Base-by-base conservation (phyloP, 2,329 filamentous ascomycete genomes). In the Phoma sp. region DNA sequence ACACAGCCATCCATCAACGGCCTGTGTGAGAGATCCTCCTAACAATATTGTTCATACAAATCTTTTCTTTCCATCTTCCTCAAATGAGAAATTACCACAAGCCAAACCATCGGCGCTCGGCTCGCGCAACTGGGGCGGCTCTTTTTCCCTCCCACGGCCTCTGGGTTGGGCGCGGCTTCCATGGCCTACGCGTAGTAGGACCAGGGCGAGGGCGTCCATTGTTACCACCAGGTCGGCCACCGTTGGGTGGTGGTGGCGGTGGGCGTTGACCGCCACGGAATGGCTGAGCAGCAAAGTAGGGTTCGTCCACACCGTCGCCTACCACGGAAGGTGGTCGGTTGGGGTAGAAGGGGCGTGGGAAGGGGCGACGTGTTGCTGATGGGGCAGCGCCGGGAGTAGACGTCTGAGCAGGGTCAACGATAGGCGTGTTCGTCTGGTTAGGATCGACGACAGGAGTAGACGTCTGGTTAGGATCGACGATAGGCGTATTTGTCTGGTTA, bases 291-390 rank as follows among this genome's bases (percentile, higher is more conserved):
- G 35, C 24, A 38, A 55, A 54, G 55, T 58, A 62, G 2, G 57
- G 57, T n/a, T 15, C 10, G 43, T 62, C 60, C 17, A 62, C 60
- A 15, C 60, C 57, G 37, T 62, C 60, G n/a, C 60, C 60, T 2
- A 45, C 55, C 39, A 46, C 51, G n/a, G 43, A 43, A 2, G 53
- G 57, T 13, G 43, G 41, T 10, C 43, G 53, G 25, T 35, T 35
- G 33, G 57, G 57, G 40, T 33, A 45, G 27, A 12, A 21, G 25
- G 50, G 48, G 9, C 22, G 24, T n/a, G 21, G 25, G 13, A 24
- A 12, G 15, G 45, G 39, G 12, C 9, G 29, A 17, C 13, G 37
- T n/a, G 29, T 32, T 17, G 43, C 2, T 10, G 37, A 10, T 6
- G 37, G 29, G 12, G 8, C 13, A 15, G 5, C 36, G 15, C 21